Percentiles rank a stretch among this genome's conserved stretches.
phyloP scores from a whole-genome alignment of 1,284 basidiomycete genomes.

The Lignosus rhinocerotis region DNA sequence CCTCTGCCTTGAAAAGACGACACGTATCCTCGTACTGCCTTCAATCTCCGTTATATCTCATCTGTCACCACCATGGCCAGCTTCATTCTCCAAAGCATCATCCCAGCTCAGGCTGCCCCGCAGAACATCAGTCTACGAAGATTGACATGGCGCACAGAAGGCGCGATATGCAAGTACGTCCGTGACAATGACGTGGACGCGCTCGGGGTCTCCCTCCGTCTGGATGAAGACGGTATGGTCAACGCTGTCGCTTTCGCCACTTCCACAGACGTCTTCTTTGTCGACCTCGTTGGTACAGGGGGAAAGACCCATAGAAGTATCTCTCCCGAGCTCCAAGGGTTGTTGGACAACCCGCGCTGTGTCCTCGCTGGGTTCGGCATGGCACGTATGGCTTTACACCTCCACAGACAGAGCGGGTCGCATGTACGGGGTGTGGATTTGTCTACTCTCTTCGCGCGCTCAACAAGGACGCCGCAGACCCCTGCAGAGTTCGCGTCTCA shows the following conservation, averaged over 20 bases:
- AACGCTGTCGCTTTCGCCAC: conserved; percentile 14
- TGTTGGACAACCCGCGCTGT: conserved; percentile 1
- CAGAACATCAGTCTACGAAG: neutral
- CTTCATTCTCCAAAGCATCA: neutral
- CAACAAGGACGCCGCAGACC: neutral
- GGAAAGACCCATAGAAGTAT: neutral
- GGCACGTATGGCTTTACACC: conserved; percentile 14
- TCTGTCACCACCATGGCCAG: neutral
- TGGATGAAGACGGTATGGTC: conserved; percentile 3
- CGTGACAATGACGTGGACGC: neutral
- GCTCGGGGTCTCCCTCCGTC: conserved; percentile 9
- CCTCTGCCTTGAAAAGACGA: neutral
- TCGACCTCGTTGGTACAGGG: neutral
- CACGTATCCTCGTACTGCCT: neutral
- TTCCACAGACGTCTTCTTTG: conserved; percentile 6
- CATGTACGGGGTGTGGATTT: conserved; percentile 14
- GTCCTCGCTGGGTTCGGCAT: conserved; percentile 13
- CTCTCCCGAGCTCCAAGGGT: neutral
- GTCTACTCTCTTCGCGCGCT: conserved; percentile 1
- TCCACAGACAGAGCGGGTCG: conserved; percentile 3
- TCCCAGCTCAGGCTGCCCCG: neutral
- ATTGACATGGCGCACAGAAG: neutral
- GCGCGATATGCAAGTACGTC: neutral
- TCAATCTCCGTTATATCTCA: neutral
- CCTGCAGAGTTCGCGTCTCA: conserved; percentile 8